Evolutionary conservation across 2,329 filamentous ascomycete species (phyloP).

Genomic region (Diaporthe ilicicola): DNA sequence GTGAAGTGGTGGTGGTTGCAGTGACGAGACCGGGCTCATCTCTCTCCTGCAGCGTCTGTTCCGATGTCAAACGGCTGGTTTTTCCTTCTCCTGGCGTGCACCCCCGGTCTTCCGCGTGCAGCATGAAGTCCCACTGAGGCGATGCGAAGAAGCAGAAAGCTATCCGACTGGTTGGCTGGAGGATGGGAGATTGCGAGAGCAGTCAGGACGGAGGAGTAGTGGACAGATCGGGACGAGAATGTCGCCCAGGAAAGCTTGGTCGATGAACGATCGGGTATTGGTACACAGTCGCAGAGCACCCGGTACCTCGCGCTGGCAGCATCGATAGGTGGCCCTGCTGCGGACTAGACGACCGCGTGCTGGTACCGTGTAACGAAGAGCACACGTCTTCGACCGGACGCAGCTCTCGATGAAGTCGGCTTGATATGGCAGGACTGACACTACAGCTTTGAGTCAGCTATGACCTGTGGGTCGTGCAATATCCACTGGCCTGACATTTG

Average conservation of each 20-base stretch:
- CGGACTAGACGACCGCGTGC: neutral
- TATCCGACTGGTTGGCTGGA: conserved; percentile 22
- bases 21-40: conserved; percentile 19
- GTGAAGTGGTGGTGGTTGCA: conserved; percentile 10
- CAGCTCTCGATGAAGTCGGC: conserved; percentile 13
- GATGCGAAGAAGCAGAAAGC: conserved; percentile 8
- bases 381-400: neutral
- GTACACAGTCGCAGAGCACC: neutral
- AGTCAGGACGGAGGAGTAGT: neutral
- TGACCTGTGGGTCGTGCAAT: conserved; percentile 15
- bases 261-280: neutral
- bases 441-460: conserved; percentile 9
- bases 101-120: conserved; percentile 12
- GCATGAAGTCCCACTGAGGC: conserved; percentile 10
- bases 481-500: conserved; percentile 19
- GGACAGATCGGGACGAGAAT: conserved; percentile 16
- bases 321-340: too few species aligned
- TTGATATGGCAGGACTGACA: neutral
- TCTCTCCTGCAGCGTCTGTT: conserved; percentile 16
- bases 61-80: neutral
- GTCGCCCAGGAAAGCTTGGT: conserved; percentile 6
- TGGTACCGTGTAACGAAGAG: neutral
- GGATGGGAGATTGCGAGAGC: conserved; percentile 24
- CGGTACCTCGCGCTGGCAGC: neutral
- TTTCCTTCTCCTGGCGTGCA: conserved; percentile 1